Evolutionary conservation across 140 eudicot genomes (phyloP).

Genomic region (Stevia rebaudiana): DNA sequence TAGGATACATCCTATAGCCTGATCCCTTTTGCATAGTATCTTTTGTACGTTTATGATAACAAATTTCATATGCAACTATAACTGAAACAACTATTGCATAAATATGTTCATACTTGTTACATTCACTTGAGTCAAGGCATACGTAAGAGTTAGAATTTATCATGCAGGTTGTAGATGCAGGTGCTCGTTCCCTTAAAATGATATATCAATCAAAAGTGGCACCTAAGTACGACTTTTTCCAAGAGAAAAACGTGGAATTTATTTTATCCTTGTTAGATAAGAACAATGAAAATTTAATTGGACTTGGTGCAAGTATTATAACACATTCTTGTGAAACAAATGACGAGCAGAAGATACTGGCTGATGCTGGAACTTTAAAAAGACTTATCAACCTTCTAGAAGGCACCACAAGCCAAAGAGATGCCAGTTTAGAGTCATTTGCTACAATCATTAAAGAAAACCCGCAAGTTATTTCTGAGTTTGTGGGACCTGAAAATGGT

Average conservation of each 20-base stretch:
- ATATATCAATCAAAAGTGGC: slow-evolving; percentile 82
- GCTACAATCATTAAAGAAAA: slow-evolving; percentile 63
- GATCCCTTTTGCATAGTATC: not conserved
- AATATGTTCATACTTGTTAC: not conserved
- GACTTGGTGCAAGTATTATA: slow-evolving; percentile 89
- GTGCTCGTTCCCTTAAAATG: slow-evolving; percentile 91
- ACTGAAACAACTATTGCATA: not conserved
- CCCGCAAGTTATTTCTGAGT: slow-evolving; percentile 54
- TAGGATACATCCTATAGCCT: not conserved
- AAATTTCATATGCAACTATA: not conserved
- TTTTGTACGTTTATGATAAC: not conserved
- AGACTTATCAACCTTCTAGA: slow-evolving; percentile 62
- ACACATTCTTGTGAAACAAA: slow-evolving; percentile 70
- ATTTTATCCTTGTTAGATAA: slow-evolving; percentile 61
- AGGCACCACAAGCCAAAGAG: slow-evolving; percentile 70
- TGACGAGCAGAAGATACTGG: slow-evolving; percentile 63
- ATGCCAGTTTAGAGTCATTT: slow-evolving; percentile 86
- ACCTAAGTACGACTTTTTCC: slow-evolving; percentile 73
- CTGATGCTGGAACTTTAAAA: slow-evolving; percentile 67
- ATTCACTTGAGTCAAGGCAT: not conserved
- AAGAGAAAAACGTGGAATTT: slow-evolving; percentile 60
- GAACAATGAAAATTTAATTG: slow-evolving; percentile 74
- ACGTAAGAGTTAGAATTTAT: slow-evolving; percentile 3
- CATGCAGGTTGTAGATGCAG: slow-evolving; percentile 88
- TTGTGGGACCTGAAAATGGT: slow-evolving; percentile 72